Evolutionary conservation across 345 rosid genomes (phyloP).

Genomic region (Hevea brasiliensis): DNA sequence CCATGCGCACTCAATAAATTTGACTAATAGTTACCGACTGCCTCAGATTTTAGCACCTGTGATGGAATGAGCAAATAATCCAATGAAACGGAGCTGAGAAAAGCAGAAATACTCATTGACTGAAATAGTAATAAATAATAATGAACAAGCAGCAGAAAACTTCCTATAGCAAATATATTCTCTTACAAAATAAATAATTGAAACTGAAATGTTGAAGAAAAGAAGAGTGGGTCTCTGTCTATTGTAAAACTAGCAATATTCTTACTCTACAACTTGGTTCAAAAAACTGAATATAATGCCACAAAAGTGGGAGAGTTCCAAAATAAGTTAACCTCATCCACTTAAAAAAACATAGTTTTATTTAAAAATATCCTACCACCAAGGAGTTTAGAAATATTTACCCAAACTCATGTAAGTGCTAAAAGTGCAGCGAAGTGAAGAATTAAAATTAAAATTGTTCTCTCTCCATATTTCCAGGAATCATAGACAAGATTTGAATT

Average conservation of each 20-base stretch:
- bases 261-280: background rate
- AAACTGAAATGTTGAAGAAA: background rate
- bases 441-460: too few relatives aligned
- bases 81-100: background rate
- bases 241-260: background rate
- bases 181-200: too few relatives aligned
- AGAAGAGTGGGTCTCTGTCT: background rate
- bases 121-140: background rate
- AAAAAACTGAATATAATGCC: background rate
- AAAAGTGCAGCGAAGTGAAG: background rate
- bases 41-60: conserved; percentile 15
- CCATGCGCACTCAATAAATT: conserved; percentile 44
- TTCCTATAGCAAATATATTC: background rate
- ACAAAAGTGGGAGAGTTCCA: background rate
- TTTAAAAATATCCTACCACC: too few relatives aligned
- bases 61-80: background rate
- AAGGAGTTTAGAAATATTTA: too few relatives aligned
- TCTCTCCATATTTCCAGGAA: too few relatives aligned
- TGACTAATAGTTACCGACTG: conserved; percentile 13
- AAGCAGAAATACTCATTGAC: background rate
- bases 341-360: too few relatives aligned
- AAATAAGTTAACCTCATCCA: background rate
- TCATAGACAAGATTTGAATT: too few relatives aligned
- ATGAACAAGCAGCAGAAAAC: background rate
- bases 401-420: too few relatives aligned